Conservation (phyloP, 1,139 yeast genomes). For the Dujonia santamariae region DNA sequence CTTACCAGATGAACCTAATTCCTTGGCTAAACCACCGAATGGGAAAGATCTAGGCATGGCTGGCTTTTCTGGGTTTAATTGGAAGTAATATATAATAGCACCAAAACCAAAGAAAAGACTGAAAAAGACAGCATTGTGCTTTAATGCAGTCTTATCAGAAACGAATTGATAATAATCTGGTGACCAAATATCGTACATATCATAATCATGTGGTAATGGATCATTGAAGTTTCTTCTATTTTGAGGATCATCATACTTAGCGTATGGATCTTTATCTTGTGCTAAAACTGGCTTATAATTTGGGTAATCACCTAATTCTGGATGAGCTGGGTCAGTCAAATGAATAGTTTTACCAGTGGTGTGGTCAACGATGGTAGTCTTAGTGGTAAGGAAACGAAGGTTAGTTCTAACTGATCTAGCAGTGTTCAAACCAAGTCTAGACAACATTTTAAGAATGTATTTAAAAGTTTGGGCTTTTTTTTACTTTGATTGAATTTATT, state of each 20-base stretch:
- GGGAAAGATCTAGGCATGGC: conserved; percentile 79
- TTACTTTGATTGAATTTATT: not conserved
- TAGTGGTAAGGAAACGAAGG: conserved; percentile 32
- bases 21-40: conserved; percentile 69
- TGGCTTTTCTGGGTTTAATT: conserved; percentile 70
- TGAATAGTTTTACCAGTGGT: conserved; percentile 38
- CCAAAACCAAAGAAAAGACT: conserved; percentile 55
- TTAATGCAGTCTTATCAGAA: conserved; percentile 59
- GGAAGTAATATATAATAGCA: conserved; percentile 50
- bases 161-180: conserved; percentile 72
- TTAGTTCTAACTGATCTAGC: conserved; percentile 12
- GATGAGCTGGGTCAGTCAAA: conserved; percentile 43
- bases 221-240: conserved; percentile 77
- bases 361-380: conserved; percentile 41
- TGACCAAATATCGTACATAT: conserved; percentile 80
- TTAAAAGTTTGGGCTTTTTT: not conserved
- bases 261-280: conserved; percentile 65
- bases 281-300: conserved; percentile 48
- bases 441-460: conserved; percentile 24
- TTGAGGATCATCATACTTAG: conserved; percentile 77
- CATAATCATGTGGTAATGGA: conserved; percentile 69
- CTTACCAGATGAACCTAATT: conserved; percentile 57
- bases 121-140: conserved; percentile 51
- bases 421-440: conserved; percentile 25
- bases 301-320: conserved; percentile 46